phyloP scores from a whole-genome alignment of 371 early-diverging fungal genomes.

The Mucor piriformis region DNA sequence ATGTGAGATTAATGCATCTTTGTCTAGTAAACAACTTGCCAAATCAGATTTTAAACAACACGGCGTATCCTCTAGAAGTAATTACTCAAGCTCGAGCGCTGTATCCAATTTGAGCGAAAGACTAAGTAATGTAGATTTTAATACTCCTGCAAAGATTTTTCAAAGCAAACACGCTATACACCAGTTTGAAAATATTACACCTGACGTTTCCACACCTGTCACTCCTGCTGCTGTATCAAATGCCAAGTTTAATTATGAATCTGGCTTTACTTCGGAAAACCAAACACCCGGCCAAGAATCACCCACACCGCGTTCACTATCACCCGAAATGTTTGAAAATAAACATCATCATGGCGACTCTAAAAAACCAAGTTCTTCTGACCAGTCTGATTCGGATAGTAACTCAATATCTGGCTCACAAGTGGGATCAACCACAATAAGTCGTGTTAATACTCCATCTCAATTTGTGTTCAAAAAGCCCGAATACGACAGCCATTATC shows the following conservation, averaged over 20 bases:
- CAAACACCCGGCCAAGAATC: background rate
- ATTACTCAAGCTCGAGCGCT: constrained; percentile 1
- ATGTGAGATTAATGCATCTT: no score
- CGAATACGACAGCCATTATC: constrained; percentile 47
- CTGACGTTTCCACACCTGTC: constrained; percentile 40
- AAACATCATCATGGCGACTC: background rate
- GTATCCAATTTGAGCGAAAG: constrained; percentile 11
- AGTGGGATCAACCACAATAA: background rate
- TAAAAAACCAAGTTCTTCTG: background rate
- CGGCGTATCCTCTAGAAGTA: background rate
- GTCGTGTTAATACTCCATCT: constrained; percentile 35
- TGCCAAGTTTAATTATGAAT: background rate
- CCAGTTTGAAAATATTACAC: constrained; percentile 44
- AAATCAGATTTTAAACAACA: no score
- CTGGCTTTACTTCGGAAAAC: background rate
- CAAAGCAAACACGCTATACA: constrained; percentile 34
- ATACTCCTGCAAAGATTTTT: constrained; percentile 42
- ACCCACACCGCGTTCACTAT: constrained; percentile 21
- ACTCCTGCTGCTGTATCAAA: constrained; percentile 9
- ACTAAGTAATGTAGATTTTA: constrained; percentile 32
- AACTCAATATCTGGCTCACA: background rate
- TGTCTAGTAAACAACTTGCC: no score
- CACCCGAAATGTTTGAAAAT: constrained; percentile 10
- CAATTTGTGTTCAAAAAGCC: constrained; percentile 56
- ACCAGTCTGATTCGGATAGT: background rate